Evolutionary conservation across 2,329 filamentous ascomycete genomes (phyloP), one percentile per base, ranked within the genome.

Genomic region (Zelopaecilomyces penicillatus): DNA sequence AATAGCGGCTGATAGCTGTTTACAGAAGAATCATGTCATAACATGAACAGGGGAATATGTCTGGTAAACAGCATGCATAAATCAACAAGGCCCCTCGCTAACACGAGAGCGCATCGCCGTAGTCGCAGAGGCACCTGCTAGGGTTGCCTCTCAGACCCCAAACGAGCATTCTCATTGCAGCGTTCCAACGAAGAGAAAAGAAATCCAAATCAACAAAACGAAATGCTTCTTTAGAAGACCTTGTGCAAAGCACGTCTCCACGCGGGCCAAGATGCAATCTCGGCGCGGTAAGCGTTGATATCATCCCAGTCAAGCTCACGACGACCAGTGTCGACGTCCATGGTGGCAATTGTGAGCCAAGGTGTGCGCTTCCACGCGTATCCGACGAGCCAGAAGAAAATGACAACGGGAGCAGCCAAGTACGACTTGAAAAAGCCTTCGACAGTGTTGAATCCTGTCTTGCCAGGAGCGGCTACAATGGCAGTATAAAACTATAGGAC

Each of bases 301-400:
- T 66, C 65, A 8, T 82, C 78, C 78, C 78, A 84, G 58, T 85
- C 75, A 46, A 83, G 71, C 62, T 80, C 75, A 51, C 82, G 74
- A 46, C 82, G 75, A 42, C 80, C 82, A 44, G 73, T 75, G 58
- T 86, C 82, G 44, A 87, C 70, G 53, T 87, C 82, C 52, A 87
- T 85, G 50, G 85, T 66, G 31, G 68, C 59, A 2, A 74, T 68
- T 32, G 62, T 70, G 47, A 82, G 66, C 75, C 77, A 84, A 26
- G 75, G 75, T 40, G 69, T 62, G 39, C 79, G 68, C 70, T 86
- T 86, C 82, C 82, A 86, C 49, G 78, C 38, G 58, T 75, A 85
- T 3, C 81, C 78, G 41, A 66, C 56, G 37, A 66, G 50, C 73
- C 76, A 81, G 65, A 81, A 81, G 52, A 63, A 48, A 12, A 79